These are phyloP conservation scores for Colletotrichum acutatum DNA, from an alignment of 2,329 filamentous ascomycete genomes.

Conservation along the genomic window DNA sequence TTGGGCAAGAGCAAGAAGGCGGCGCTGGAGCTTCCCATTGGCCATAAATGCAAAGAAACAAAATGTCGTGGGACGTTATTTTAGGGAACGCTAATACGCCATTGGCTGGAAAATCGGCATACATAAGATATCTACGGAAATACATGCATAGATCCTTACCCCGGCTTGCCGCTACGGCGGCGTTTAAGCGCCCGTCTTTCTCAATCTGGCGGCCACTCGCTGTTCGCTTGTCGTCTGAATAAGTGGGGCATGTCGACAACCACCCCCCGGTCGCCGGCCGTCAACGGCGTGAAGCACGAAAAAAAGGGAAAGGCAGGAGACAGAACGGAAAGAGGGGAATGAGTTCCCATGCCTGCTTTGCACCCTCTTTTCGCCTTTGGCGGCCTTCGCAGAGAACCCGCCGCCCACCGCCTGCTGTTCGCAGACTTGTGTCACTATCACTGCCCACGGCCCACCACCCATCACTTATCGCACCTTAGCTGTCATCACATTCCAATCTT, in stretches of 20 bases:
- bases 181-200: constrained; percentile 33
- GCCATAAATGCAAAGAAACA: constrained; percentile 38
- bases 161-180: constrained; percentile 6
- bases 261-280: constrained; percentile 12
- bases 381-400: neutral
- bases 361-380: constrained; percentile 1
- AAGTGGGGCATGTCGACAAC: neutral
- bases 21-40: constrained; percentile 40
- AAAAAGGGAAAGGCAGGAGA: constrained; percentile 13
- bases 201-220: constrained; percentile 21
- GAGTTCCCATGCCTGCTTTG: neutral
- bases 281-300: constrained; percentile 19
- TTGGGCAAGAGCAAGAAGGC: neutral
- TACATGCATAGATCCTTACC: no score
- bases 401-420: neutral
- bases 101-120: constrained; percentile 40
- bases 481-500: constrained; percentile 20
- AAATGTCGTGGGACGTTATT: constrained; percentile 41
- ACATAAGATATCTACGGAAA: neutral
- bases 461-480: neutral
- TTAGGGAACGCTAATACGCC: constrained; percentile 37
- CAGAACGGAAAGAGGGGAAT: constrained; percentile 20
- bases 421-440: neutral
- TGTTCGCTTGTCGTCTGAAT: constrained; percentile 27
- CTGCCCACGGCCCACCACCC: neutral